Percentiles rank a stretch among this genome's conserved stretches.
phyloP scores from a whole-genome alignment of 1,139 yeast genomes.

The Suhomyces taliae region DNA sequence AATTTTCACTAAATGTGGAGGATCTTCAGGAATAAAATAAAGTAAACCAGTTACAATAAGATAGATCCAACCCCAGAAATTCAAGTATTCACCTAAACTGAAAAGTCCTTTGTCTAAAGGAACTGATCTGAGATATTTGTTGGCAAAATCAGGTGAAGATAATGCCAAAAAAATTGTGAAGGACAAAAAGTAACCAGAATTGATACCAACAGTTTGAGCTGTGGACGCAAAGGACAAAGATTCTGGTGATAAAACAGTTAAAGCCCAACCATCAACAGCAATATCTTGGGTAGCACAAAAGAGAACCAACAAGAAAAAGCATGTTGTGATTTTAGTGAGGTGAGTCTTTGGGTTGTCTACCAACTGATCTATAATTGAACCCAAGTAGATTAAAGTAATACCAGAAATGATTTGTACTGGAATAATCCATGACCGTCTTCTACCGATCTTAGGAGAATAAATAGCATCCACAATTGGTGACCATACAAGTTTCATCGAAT shows the following conservation, averaged over 20 bases:
- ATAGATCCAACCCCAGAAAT: conserved; percentile 76
- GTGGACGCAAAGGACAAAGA: conserved; percentile 94
- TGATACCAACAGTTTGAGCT: conserved; percentile 94
- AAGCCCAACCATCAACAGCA: conserved; percentile 99
- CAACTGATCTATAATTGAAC: conserved; percentile 56
- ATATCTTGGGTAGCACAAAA: conserved; percentile 97
- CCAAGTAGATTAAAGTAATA: conserved; percentile 60
- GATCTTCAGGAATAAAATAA: conserved; percentile 65
- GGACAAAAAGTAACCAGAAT: conserved; percentile 87
- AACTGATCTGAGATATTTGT: conserved; percentile 65
- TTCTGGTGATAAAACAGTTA: conserved; percentile 75
- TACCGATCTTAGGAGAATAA: conserved; percentile 65
- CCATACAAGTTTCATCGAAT: conserved; percentile 89
- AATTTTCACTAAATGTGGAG: conserved; percentile 44
- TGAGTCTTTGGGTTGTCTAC: conserved; percentile 58
- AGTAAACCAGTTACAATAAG: conserved; percentile 65
- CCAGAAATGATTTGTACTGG: conserved; percentile 87
- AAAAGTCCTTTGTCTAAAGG: conserved; percentile 70
- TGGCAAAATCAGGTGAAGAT: conserved; percentile 90
- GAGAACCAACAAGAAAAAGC: conserved; percentile 75
- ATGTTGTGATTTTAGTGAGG: conserved; percentile 53
- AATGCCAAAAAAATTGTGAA: conserved; percentile 90
- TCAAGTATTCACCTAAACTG: conserved; percentile 71
- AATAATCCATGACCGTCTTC: conserved; percentile 91
- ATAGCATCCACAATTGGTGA: conserved; percentile 94